Conservation (phyloP, 148 eudicot species). For the Agrostemma githago region DNA sequence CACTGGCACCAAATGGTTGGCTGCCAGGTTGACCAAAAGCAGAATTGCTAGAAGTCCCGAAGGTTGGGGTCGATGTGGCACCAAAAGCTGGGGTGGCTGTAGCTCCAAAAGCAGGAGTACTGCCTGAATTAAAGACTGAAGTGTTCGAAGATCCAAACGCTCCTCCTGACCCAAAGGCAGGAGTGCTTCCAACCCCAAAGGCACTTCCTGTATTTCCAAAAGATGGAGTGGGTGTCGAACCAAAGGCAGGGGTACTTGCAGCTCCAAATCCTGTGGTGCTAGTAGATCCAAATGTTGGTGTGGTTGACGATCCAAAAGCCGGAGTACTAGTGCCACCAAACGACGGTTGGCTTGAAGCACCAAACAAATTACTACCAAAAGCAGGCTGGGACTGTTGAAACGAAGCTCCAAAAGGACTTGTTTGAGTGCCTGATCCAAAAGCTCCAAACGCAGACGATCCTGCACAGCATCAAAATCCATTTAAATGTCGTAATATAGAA, state of each 20-base stretch:
- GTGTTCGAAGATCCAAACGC: constrained; percentile 58
- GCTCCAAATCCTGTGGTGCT: constrained; percentile 49
- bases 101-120: constrained; percentile 55
- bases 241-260: constrained; percentile 39
- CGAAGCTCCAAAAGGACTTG: constrained; percentile 91
- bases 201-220: constrained; percentile 59
- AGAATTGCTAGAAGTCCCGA: constrained; percentile 49
- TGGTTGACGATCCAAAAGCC: constrained; percentile 56
- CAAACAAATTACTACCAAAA: constrained; percentile 68
- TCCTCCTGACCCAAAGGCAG: constrained; percentile 51
- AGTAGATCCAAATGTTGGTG: constrained; percentile 63
- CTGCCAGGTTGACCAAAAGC: constrained; percentile 33
- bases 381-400: constrained; percentile 85
- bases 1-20: constrained; percentile 32
- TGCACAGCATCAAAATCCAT: constrained; percentile 16
- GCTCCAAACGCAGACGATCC: constrained; percentile 82
- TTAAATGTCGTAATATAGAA: not conserved
- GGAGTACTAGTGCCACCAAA: constrained; percentile 61
- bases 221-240: constrained; percentile 35
- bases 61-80: constrained; percentile 37
- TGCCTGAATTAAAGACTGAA: constrained; percentile 51
- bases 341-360: constrained; percentile 75
- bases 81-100: constrained; percentile 42
- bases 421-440: constrained; percentile 61
- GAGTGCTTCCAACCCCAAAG: constrained; percentile 51